Conservation (phyloP, 1,139 yeast species). For the Magnusiomyces paraingens region DNA sequence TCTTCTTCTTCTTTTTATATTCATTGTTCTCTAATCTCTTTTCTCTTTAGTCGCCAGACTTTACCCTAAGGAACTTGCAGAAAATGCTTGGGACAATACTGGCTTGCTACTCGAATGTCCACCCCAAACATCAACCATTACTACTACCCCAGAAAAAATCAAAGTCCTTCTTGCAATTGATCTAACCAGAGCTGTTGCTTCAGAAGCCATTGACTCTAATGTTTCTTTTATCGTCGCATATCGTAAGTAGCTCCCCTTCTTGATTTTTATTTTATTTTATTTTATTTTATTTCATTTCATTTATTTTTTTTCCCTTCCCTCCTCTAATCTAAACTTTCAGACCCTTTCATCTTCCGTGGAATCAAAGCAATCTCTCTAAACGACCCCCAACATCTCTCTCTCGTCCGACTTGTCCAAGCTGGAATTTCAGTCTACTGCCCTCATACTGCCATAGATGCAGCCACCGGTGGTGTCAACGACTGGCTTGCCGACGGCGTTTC, state of each 20-base stretch:
- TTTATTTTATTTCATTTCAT: no score
- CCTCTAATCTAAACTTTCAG: slow-evolving; percentile 8
- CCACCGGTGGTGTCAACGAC: slow-evolving; percentile 85
- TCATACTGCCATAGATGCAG: slow-evolving; percentile 95
- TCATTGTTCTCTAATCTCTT: neutral
- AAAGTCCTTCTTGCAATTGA: slow-evolving; percentile 73
- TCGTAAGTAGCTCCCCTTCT: no score
- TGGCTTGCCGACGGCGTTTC: slow-evolving; percentile 69
- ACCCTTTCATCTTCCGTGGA: slow-evolving; percentile 86
- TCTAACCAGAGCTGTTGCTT: slow-evolving; percentile 73
- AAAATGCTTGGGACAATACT: slow-evolving; percentile 87
- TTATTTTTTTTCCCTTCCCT: neutral
- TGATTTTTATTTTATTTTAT: no score
- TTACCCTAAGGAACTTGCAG: slow-evolving; percentile 74
- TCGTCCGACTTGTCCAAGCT: slow-evolving; percentile 62
- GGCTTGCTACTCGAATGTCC: slow-evolving; percentile 74
- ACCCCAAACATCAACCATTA: slow-evolving; percentile 19
- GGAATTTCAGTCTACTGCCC: slow-evolving; percentile 89
- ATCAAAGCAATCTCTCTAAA: slow-evolving; percentile 62
- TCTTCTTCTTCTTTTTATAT: neutral
- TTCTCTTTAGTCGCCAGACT: slow-evolving; percentile 47
- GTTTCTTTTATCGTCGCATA: slow-evolving; percentile 65
- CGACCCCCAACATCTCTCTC: slow-evolving; percentile 77
- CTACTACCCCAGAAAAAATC: slow-evolving; percentile 24
- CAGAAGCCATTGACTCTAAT: slow-evolving; percentile 62